Percentiles rank a stretch among this genome's conserved stretches.
phyloP scores from a whole-genome alignment of 2,329 filamentous ascomycete genomes.

The Botrytis sinoallii region DNA sequence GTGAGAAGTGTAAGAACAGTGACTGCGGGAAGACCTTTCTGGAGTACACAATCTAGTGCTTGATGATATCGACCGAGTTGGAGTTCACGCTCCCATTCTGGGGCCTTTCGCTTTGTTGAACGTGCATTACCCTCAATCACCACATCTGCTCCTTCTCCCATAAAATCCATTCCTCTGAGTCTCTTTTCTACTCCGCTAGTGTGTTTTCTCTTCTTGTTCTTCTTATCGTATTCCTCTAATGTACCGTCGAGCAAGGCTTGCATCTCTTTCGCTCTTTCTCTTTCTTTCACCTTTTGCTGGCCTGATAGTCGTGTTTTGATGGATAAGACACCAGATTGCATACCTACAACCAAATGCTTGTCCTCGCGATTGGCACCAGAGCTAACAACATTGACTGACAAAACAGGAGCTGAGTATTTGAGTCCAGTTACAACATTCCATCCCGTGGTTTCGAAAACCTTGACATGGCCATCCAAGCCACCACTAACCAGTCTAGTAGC shows the following conservation, averaged over 20 bases:
- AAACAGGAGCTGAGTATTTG: slow-evolving; percentile 89
- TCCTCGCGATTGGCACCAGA: slow-evolving; percentile 70
- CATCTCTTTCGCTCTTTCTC: slow-evolving; percentile 81
- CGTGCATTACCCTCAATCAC: slow-evolving; percentile 75
- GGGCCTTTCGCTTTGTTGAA: slow-evolving; percentile 47
- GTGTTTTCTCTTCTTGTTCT: slow-evolving; percentile 65
- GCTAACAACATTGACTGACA: slow-evolving; percentile 75
- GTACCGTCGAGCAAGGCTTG: slow-evolving; percentile 73
- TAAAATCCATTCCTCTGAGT: slow-evolving; percentile 69
- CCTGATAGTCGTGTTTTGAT: slow-evolving; percentile 86
- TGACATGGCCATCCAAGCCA: slow-evolving; percentile 91
- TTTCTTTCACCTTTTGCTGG: slow-evolving; percentile 71
- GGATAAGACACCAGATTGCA: slow-evolving; percentile 89
- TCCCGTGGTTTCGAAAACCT: slow-evolving; percentile 87
- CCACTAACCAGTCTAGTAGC: slow-evolving; percentile 80
- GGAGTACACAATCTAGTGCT: slow-evolving; percentile 77
- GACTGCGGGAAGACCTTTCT: slow-evolving; percentile 54
- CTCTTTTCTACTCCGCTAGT: slow-evolving; percentile 57
- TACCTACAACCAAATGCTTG: slow-evolving; percentile 90
- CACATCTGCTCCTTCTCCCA: slow-evolving; percentile 82
- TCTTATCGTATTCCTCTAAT: slow-evolving; percentile 73
- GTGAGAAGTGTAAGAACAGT: slow-evolving; percentile 73
- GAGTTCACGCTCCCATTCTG: slow-evolving; percentile 77
- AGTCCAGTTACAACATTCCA: slow-evolving; percentile 97
- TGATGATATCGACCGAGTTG: slow-evolving; percentile 72